These are phyloP conservation scores for Leptographium radiaticola DNA, from an alignment of 2,329 filamentous ascomycete species.

Conservation along the genomic window DNA sequence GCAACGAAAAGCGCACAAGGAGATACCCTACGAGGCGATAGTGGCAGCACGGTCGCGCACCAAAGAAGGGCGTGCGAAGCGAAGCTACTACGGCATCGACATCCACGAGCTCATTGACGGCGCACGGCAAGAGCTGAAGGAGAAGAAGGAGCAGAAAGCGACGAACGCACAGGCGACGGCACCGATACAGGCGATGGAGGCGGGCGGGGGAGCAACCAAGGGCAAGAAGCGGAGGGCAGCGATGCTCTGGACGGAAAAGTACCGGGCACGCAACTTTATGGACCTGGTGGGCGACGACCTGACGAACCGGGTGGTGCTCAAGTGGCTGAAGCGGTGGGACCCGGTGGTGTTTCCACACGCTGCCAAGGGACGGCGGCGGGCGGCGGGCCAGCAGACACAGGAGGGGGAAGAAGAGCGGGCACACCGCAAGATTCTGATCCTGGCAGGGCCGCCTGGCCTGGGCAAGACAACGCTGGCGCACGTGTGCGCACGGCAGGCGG, in stretches of 20 bases:
- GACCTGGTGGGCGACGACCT: conserved; percentile 91
- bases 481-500: conserved; percentile 87
- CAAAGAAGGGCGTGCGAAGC: conserved; percentile 54
- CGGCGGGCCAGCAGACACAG: conserved; percentile 23
- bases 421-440: conserved; percentile 76
- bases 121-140: conserved; percentile 46
- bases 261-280: conserved; percentile 80
- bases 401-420: conserved; percentile 54
- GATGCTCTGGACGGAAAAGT: conserved; percentile 92
- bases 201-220: not conserved
- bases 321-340: conserved; percentile 94
- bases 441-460: conserved; percentile 83
- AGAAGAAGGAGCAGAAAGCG: conserved; percentile 21
- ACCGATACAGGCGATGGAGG: conserved; percentile 12
- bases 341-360: conserved; percentile 77
- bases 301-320: conserved; percentile 78
- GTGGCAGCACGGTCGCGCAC: conserved; percentile 54
- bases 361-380: conserved; percentile 38
- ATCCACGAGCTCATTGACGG: conserved; percentile 73
- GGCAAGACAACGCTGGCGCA: conserved; percentile 95
- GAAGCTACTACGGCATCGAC: conserved; percentile 82
- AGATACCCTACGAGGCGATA: conserved; percentile 50
- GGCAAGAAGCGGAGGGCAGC: conserved; percentile 18
- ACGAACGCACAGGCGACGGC: no score
- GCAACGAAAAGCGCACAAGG: conserved; percentile 32